Evolutionary conservation across 2,329 filamentous ascomycete species (phyloP).

Genomic region (Ophidiomyces ophidiicola): DNA sequence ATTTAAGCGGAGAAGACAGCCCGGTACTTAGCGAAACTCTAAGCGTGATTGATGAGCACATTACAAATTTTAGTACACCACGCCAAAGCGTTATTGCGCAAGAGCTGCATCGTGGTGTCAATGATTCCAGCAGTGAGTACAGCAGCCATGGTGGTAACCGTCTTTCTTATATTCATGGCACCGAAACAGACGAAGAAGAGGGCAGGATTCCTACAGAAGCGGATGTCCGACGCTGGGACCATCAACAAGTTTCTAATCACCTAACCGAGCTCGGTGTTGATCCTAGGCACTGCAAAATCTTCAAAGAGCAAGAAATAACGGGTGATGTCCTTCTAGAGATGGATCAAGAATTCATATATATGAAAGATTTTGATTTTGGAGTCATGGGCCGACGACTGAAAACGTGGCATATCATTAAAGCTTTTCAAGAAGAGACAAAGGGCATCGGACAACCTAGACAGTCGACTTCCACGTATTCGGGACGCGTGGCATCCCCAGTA

Average conservation of each 20-base stretch:
- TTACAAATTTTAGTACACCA: conserved; percentile 66
- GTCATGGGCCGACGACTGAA: conserved; percentile 80
- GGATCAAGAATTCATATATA: conserved; percentile 88
- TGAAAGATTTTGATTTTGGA: conserved; percentile 89
- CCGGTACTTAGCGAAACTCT: conserved; percentile 88
- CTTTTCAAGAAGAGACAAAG: conserved; percentile 75
- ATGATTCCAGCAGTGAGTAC: conserved; percentile 81
- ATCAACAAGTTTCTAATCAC: conserved; percentile 76
- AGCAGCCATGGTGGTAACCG: conserved; percentile 65
- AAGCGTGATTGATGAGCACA: conserved; percentile 94
- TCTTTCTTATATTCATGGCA: conserved; percentile 77
- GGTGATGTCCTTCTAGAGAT: conserved; percentile 87
- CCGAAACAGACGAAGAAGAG: conserved; percentile 81
- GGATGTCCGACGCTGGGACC: conserved; percentile 69
- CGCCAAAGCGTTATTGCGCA: conserved; percentile 43
- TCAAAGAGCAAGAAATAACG: conserved; percentile 87
- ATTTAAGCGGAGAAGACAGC: conserved; percentile 47
- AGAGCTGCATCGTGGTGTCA: conserved; percentile 43
- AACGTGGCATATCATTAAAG: conserved; percentile 94
- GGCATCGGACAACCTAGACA: conserved; percentile 39
- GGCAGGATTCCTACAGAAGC: conserved; percentile 54
- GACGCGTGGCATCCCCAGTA: conserved; percentile 28
- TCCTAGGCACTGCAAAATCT: conserved; percentile 81
- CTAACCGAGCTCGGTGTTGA: conserved; percentile 77
- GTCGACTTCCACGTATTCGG: conserved; percentile 32